Evolutionary conservation across 1,284 basidiomycete genomes (phyloP).

Genomic region (Rhodotorula sp.): DNA sequence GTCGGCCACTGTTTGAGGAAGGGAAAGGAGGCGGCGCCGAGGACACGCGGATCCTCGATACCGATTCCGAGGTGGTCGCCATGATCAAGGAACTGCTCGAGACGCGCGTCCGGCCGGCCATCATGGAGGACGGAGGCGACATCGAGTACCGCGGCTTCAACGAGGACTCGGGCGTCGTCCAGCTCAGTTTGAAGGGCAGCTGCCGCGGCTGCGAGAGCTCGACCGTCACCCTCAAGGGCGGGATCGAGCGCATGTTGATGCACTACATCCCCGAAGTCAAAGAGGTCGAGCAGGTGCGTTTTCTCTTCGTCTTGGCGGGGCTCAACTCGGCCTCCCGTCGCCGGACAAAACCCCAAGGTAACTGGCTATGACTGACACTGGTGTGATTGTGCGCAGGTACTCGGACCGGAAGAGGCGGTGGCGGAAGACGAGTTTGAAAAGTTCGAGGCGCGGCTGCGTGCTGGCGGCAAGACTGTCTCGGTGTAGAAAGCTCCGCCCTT

Average conservation of each 20-base stretch:
- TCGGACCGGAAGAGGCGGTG: constrained; percentile 87
- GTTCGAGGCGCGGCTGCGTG: constrained; percentile 62
- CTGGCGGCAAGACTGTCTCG: constrained; percentile 38
- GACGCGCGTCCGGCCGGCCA: constrained; percentile 90
- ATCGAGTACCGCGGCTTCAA: constrained; percentile 58
- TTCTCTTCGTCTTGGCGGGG: too few relatives aligned
- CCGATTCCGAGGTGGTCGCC: constrained; percentile 94
- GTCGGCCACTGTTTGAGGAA: constrained; percentile 74
- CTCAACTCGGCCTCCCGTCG: too few relatives aligned
- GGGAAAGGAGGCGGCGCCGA: constrained; percentile 70
- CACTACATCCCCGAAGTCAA: constrained; percentile 97
- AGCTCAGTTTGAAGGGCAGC: constrained; percentile 90
- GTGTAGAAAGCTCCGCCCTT: constrained; percentile 7
- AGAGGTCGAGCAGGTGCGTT: constrained; percentile 83
- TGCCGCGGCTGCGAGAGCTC: constrained; percentile 92
- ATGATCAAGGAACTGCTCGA: constrained; percentile 99
- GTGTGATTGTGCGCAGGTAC: constrained; percentile 57
- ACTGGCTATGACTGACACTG: not conserved
- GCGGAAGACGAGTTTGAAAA: constrained; percentile 88
- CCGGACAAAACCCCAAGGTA: not conserved
- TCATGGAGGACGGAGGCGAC: constrained; percentile 88
- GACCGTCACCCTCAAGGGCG: constrained; percentile 86
- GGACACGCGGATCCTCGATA: constrained; percentile 93
- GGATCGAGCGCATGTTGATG: constrained; percentile 98
- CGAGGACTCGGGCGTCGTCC: constrained; percentile 58